phyloP scores from a whole-genome alignment of 179 eudicot species.

The Vitellaria paradoxa region DNA sequence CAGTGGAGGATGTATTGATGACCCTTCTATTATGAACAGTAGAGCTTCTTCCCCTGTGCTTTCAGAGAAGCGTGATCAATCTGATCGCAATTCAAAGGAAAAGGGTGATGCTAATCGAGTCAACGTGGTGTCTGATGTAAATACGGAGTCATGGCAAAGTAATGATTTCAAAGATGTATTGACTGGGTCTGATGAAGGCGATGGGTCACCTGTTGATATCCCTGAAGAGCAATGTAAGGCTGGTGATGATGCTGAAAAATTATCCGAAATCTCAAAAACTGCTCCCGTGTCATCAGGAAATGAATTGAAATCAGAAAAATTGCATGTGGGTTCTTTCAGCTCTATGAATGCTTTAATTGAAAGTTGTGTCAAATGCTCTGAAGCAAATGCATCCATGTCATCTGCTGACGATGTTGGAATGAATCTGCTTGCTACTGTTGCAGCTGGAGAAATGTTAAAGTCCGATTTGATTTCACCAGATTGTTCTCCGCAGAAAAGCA shows the following conservation, averaged over 20 bases:
- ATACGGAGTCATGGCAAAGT: constrained; percentile 28
- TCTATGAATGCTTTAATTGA: constrained; percentile 87
- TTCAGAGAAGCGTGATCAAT: constrained; percentile 47
- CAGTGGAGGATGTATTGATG: constrained; percentile 45
- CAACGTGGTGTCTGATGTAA: constrained; percentile 20
- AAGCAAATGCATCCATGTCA: constrained; percentile 41
- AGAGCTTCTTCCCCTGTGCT: constrained; percentile 53
- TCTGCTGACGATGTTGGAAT: constrained; percentile 78
- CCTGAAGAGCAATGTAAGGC: constrained; percentile 20
- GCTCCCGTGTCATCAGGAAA: constrained; percentile 22
- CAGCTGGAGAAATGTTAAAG: constrained; percentile 75
- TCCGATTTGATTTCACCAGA: constrained; percentile 44
- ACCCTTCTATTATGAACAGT: constrained; percentile 34
- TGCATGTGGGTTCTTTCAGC: constrained; percentile 56
- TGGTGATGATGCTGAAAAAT: constrained; percentile 30
- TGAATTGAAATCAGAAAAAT: constrained; percentile 42
- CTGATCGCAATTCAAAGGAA: constrained; percentile 31
- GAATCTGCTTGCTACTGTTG: constrained; percentile 95
- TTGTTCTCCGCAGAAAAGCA: constrained; percentile 42
- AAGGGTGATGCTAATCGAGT: constrained; percentile 29
- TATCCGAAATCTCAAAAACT: constrained; percentile 23
- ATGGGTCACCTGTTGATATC: constrained; percentile 28
- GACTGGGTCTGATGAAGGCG: constrained; percentile 37
- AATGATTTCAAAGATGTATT: constrained; percentile 32
- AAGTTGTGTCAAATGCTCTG: constrained; percentile 76